phyloP scores from a whole-genome alignment of 2,329 filamentous ascomycete species.

The Whalleya microplaca region DNA sequence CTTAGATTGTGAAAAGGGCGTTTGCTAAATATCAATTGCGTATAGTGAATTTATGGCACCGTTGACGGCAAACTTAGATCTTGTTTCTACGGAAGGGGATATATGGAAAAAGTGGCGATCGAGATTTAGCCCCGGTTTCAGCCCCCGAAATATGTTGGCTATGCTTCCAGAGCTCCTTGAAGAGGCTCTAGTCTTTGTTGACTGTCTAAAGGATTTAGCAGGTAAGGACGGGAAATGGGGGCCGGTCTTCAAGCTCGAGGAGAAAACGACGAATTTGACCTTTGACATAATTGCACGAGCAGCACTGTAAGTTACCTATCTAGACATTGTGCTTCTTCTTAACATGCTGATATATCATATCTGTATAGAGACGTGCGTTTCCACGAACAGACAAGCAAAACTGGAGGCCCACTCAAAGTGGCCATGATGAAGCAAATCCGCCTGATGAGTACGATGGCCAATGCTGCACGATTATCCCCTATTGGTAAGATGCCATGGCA shows the following conservation, averaged over 20 bases:
- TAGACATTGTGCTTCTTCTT: neutral
- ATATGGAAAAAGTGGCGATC: constrained; percentile 39
- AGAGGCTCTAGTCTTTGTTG: constrained; percentile 42
- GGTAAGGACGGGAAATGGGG: constrained; percentile 36
- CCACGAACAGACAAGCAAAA: constrained; percentile 28
- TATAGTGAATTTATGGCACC: constrained; percentile 28
- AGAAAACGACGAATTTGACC: constrained; percentile 42
- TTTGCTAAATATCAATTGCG: neutral
- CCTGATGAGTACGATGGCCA: constrained; percentile 23
- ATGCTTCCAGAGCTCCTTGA: constrained; percentile 43
- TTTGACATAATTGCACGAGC: constrained; percentile 46
- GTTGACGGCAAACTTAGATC: constrained; percentile 38
- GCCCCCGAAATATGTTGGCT: constrained; percentile 39
- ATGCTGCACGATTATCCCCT: constrained; percentile 20
- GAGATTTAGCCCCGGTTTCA: constrained; percentile 43
- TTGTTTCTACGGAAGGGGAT: constrained; percentile 39
- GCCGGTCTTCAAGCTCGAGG: constrained; percentile 39
- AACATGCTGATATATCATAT: constrained; percentile 11
- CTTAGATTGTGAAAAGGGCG: neutral
- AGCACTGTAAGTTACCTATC: constrained; percentile 33
- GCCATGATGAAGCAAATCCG: constrained; percentile 29
- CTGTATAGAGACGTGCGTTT: constrained; percentile 29
- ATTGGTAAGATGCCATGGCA: constrained; percentile 30
- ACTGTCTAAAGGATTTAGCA: constrained; percentile 33
- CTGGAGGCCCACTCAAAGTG: constrained; percentile 28